phyloP scores from a whole-genome alignment of 768 basidiomycete genomes.

The Dioszegia aurantiaca region DNA sequence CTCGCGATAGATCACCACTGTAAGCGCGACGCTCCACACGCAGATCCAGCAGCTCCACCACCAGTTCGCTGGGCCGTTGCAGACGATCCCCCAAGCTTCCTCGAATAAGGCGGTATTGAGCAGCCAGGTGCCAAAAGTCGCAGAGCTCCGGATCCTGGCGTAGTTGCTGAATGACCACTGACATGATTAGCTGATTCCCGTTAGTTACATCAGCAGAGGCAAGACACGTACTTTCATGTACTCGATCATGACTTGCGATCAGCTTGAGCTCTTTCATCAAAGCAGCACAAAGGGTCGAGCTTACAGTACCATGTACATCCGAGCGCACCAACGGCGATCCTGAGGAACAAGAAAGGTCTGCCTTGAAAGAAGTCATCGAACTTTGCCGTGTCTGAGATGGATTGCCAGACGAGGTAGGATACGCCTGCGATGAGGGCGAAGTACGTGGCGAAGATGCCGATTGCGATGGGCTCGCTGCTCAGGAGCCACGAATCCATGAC shows the following conservation, averaged over 20 bases:
- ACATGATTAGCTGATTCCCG: background rate
- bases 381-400: constrained; percentile 18
- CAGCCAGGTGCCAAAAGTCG: constrained; percentile 58
- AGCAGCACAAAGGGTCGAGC: constrained; percentile 27
- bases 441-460: constrained; percentile 48
- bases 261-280: background rate
- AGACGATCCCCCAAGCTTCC: constrained; percentile 60
- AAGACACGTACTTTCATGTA: constrained; percentile 54
- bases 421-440: constrained; percentile 51
- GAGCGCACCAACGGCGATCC: constrained; percentile 53
- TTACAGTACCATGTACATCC: constrained; percentile 59
- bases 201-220: background rate
- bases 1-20: constrained; percentile 51
- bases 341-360: constrained; percentile 50
- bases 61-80: constrained; percentile 59
- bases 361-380: constrained; percentile 25
- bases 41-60: constrained; percentile 60
- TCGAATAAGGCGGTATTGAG: constrained; percentile 61
- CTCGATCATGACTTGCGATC: constrained; percentile 56
- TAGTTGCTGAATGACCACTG: constrained; percentile 63
- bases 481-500: background rate
- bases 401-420: constrained; percentile 46
- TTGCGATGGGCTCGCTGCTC: constrained; percentile 11
- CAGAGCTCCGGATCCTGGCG: constrained; percentile 39
- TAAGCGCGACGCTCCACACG: constrained; percentile 42